A percentile compares a stretch with the other conserved stretches of the same genome.
Evolutionary conservation across 2,329 filamentous ascomycete genomes (phyloP).

Genomic region (Fusarium cicatricum): DNA sequence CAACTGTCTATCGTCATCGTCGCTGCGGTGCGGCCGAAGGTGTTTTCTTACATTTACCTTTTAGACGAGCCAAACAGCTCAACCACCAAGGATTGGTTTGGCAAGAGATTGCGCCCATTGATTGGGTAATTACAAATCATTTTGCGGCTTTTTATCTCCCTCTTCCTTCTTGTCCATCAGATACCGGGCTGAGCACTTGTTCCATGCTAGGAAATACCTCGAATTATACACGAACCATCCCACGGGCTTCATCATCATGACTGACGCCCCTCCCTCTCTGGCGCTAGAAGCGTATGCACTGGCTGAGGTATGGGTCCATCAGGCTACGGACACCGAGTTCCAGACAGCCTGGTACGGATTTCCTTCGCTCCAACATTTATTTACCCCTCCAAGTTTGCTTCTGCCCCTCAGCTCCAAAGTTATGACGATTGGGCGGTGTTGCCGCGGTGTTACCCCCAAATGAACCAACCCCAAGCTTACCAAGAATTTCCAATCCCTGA

Average conservation of each 20-base stretch:
- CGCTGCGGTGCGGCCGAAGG: conserved; percentile 27
- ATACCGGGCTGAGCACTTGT: neutral
- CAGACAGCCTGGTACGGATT: conserved; percentile 33
- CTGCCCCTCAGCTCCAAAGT: conserved; percentile 35
- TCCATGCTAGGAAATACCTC: too few species aligned
- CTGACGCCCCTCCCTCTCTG: conserved; percentile 36
- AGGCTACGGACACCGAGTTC: conserved; percentile 40
- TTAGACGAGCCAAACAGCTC: neutral
- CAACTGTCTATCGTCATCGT: conserved; percentile 43
- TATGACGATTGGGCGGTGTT: conserved; percentile 35
- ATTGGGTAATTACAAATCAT: neutral
- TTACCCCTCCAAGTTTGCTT: conserved; percentile 28
- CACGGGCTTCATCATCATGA: conserved; percentile 36
- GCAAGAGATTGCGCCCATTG: neutral
- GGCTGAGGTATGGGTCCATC: conserved; percentile 27
- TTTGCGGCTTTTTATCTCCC: conserved; percentile 4
- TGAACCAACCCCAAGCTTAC: conserved; percentile 34
- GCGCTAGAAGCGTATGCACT: too few species aligned
- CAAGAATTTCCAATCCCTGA: conserved; percentile 37
- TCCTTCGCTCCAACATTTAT: conserved; percentile 9
- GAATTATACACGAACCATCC: neutral
- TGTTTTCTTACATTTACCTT: conserved; percentile 21
- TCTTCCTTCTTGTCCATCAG: neutral
- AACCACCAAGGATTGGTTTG: neutral
- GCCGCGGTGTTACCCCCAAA: conserved; percentile 37